Evolutionary conservation across 2,329 filamentous ascomycete species (phyloP).

Genomic region (Aspergillus sp.): DNA sequence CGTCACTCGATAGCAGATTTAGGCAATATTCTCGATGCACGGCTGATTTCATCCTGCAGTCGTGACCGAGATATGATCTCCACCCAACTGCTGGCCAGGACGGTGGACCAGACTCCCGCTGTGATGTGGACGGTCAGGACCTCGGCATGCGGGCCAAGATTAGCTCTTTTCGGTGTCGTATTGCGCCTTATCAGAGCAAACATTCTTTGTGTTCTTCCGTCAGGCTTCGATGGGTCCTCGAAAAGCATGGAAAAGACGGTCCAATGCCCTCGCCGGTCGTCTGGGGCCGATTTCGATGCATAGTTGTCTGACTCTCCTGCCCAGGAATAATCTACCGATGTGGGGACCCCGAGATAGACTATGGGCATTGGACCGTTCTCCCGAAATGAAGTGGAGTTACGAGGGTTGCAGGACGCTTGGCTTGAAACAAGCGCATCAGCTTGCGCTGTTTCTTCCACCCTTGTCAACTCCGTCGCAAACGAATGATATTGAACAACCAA

Average conservation of each 20-base stretch:
- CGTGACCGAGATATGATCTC: slow-evolving; percentile 22
- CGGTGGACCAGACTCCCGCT: neutral
- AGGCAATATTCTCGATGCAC: slow-evolving; percentile 23
- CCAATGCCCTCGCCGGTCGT: slow-evolving; percentile 14
- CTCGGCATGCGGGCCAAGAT: slow-evolving; percentile 5
- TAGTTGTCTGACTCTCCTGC: slow-evolving; percentile 16
- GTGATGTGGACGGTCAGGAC: neutral
- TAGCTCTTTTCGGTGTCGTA: slow-evolving; percentile 11
- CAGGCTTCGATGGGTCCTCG: slow-evolving; percentile 27
- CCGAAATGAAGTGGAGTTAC: slow-evolving; percentile 27
- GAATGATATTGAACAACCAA: slow-evolving; percentile 11
- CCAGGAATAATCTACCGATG: slow-evolving; percentile 25
- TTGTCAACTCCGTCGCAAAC: slow-evolving; percentile 12
- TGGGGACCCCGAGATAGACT: slow-evolving; percentile 28
- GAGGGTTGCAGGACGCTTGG: slow-evolving; percentile 25
- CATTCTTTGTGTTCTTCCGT: slow-evolving; percentile 17
- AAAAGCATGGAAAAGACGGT: slow-evolving; percentile 22
- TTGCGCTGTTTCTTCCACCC: slow-evolving; percentile 18
- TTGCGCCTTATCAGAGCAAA: slow-evolving; percentile 21
- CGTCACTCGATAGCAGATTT: slow-evolving; percentile 19
- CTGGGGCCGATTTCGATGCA: slow-evolving; percentile 17
- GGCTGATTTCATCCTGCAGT: slow-evolving; percentile 17
- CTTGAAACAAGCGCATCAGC: slow-evolving; percentile 24
- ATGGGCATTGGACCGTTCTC: slow-evolving; percentile 27
- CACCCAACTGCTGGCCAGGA: slow-evolving; percentile 9